Percentiles rank a stretch among this genome's conserved stretches.
Conservation (phyloP, 495 filamentous ascomycete genomes). For the Penicillium chermesinum region DNA sequence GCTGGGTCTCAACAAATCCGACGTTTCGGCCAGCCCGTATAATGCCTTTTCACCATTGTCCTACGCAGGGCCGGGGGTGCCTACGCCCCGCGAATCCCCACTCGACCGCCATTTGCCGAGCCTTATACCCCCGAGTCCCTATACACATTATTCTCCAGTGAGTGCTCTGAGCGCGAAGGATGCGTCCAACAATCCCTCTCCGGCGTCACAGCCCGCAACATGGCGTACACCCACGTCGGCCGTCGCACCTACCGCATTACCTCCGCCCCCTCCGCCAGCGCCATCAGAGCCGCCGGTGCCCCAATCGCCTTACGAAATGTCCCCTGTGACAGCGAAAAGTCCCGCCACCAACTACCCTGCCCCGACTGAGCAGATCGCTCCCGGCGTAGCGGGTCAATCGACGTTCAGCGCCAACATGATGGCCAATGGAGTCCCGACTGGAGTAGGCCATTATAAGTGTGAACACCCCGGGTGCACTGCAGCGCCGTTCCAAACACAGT, state of each 20-base stretch:
- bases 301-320: slow-evolving; percentile 23
- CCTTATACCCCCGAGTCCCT: slow-evolving; percentile 28
- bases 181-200: slow-evolving; percentile 35
- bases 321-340: slow-evolving; percentile 29
- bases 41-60: slow-evolving; percentile 17
- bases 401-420: slow-evolving; percentile 18
- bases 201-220: slow-evolving; percentile 28
- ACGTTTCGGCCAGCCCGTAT: slow-evolving; percentile 15
- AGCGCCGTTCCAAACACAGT: slow-evolving; percentile 87
- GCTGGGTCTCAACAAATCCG: slow-evolving; percentile 25
- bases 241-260: slow-evolving; percentile 14
- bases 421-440: slow-evolving; percentile 19
- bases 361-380: slow-evolving; percentile 33
- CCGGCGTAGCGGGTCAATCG: slow-evolving; percentile 18
- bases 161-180: slow-evolving; percentile 40
- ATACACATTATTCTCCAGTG: slow-evolving; percentile 36
- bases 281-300: slow-evolving; percentile 4
- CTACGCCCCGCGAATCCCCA: slow-evolving; percentile 33
- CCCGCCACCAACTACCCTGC: slow-evolving; percentile 39
- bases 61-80: slow-evolving; percentile 19
- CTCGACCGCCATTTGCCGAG: slow-evolving; percentile 28
- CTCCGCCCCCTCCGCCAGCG: slow-evolving; percentile 5
- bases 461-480: slow-evolving; percentile 73
- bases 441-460: slow-evolving; percentile 51
- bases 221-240: slow-evolving; percentile 25